Evolutionary conservation across 164 flowering plant species (phyloP).

Genomic region (Taxillus chinensis): DNA sequence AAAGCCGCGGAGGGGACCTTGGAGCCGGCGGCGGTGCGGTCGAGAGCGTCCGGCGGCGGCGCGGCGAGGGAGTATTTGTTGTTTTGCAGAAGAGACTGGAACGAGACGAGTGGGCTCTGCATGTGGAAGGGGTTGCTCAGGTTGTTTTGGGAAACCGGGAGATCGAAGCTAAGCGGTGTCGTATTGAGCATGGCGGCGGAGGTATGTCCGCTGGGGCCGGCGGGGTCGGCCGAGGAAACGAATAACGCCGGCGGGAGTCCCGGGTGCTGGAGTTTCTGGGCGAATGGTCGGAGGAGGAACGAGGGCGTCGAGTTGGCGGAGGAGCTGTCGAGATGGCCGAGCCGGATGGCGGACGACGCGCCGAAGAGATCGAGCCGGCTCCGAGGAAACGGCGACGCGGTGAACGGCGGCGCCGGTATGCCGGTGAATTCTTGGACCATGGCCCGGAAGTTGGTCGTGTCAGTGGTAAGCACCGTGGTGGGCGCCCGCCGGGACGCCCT

Average conservation of each 20-base stretch:
- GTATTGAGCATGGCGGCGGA: not conserved
- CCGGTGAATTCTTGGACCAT: conserved; percentile 3
- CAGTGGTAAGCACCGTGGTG: not conserved
- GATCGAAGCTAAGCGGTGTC: not conserved
- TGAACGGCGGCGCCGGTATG: conserved; percentile 1
- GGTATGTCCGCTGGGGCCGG: not conserved
- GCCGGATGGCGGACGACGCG: not conserved
- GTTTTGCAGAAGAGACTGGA: not conserved
- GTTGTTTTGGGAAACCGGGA: not conserved
- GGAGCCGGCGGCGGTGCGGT: too few species aligned
- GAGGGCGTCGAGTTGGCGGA: not conserved
- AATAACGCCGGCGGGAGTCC: not conserved
- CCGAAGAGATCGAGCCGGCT: not conserved
- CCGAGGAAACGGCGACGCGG: not conserved
- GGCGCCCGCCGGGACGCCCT: not conserved
- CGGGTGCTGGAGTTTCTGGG: not conserved
- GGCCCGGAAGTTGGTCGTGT: conserved; percentile 3
- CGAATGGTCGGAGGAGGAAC: conserved; percentile 1
- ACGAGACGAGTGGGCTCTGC: not conserved
- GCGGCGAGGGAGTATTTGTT: too few species aligned
- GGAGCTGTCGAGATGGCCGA: not conserved
- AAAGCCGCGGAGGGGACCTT: not conserved
- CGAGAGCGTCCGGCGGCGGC: too few species aligned
- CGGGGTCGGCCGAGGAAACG: too few species aligned
- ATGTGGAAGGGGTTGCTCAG: not conserved